Conservation (phyloP, 1,139 yeast genomes). For the Yamadazyma sp. region DNA sequence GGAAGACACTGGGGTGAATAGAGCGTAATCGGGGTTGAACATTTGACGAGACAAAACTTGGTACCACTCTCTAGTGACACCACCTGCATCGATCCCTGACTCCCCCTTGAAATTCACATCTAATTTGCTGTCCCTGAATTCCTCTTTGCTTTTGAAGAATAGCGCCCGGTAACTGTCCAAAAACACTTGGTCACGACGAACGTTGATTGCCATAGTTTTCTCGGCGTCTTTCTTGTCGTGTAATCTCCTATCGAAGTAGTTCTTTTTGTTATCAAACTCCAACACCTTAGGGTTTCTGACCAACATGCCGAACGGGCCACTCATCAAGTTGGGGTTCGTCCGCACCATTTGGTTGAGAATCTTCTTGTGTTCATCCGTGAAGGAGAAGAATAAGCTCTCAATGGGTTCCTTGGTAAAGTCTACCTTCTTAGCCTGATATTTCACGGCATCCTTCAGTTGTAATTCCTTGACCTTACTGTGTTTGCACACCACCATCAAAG, state of each 20-base stretch:
- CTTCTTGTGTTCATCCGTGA: conserved; percentile 89
- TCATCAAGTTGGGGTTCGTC: conserved; percentile 88
- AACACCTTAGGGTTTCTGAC: conserved; percentile 86
- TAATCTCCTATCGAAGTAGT: conserved; percentile 75
- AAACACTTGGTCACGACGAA: conserved; percentile 89
- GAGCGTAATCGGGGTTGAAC: conserved; percentile 94
- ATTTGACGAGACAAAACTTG: conserved; percentile 92
- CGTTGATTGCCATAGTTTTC: conserved; percentile 58
- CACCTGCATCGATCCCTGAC: conserved; percentile 98
- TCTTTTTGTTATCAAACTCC: conserved; percentile 92
- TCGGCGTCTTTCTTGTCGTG: conserved; percentile 49
- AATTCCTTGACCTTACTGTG: conserved; percentile 73
- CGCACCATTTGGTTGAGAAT: conserved; percentile 91
- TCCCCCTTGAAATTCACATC: conserved; percentile 88
- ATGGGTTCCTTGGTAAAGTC: conserved; percentile 77
- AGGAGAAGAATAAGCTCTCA: conserved; percentile 77
- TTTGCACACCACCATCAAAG: conserved; percentile 93
- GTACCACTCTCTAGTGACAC: conserved; percentile 96
- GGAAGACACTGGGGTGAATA: conserved; percentile 88
- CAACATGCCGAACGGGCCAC: conserved; percentile 92
- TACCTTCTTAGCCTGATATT: conserved; percentile 57
- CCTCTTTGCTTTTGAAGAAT: conserved; percentile 77
- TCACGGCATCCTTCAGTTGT: conserved; percentile 58
- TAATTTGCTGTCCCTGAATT: conserved; percentile 70
- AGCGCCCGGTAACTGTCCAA: conserved; percentile 85